Conservation (phyloP, 2,329 filamentous ascomycete species). For the Arthrobotrys entomopaga region DNA sequence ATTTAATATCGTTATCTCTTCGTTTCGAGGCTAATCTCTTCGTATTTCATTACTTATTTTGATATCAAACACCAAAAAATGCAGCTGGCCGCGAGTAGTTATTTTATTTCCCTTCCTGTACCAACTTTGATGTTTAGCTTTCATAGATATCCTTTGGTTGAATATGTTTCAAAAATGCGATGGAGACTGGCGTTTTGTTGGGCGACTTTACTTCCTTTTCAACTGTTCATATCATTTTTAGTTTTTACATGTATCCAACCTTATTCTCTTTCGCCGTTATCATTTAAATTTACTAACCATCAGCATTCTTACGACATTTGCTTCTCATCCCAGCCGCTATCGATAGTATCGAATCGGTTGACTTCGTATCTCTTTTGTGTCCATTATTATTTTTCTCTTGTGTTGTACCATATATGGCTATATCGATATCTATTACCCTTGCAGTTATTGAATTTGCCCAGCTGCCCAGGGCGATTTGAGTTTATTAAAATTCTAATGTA, state of each 20-base stretch:
- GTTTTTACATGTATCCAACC: neutral
- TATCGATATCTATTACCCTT: constrained; percentile 4
- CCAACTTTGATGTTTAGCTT: constrained; percentile 6
- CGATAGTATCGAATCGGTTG: no score
- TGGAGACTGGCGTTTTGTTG: constrained; percentile 46
- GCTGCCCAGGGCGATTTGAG: neutral
- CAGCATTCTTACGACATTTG: constrained; percentile 10
- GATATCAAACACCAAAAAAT: constrained; percentile 7
- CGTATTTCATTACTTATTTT: neutral
- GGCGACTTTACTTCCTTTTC: constrained; percentile 30
- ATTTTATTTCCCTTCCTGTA: no score
- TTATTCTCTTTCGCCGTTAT: constrained; percentile 5
- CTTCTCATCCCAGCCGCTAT: no score
- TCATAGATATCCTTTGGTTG: constrained; percentile 33
- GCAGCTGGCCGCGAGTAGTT: neutral
- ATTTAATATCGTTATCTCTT: constrained; percentile 10
- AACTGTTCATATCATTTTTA: constrained; percentile 1
- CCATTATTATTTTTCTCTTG: neutral
- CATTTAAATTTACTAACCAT: constrained; percentile 12
- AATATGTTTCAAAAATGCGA: constrained; percentile 13
- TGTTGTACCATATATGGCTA: constrained; percentile 53
- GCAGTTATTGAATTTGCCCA: neutral
- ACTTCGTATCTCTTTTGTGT: no score
- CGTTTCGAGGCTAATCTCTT: neutral
- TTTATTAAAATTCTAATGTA: neutral